Percentiles rank a stretch among this genome's conserved stretches.
These are phyloP conservation scores for Paraconiothyrium sp. DNA, from an alignment of 2,329 filamentous ascomycete species.

Conservation along the genomic window DNA sequence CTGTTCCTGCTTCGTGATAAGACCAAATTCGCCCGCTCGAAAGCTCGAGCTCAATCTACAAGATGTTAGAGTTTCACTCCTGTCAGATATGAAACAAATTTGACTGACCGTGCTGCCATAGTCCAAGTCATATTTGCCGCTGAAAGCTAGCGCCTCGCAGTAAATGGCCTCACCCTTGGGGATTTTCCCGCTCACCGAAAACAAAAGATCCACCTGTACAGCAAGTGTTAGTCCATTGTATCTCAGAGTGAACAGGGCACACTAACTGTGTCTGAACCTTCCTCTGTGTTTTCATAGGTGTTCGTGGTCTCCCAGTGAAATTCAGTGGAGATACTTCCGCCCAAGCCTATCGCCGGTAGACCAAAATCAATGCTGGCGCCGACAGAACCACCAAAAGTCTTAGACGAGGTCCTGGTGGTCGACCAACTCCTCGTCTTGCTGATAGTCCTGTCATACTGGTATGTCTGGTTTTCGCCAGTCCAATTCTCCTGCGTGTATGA, in stretches of 20 bases:
- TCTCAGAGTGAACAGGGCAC: not conserved
- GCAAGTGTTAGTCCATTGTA: not conserved
- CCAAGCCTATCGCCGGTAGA: conserved; percentile 12
- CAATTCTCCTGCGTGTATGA: conserved; percentile 15
- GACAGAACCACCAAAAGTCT: conserved; percentile 15
- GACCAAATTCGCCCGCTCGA: conserved; percentile 11
- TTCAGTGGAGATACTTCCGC: conserved; percentile 16
- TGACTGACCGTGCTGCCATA: conserved; percentile 15
- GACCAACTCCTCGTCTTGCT: conserved; percentile 12
- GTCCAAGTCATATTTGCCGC: conserved; percentile 16
- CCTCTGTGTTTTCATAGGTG: conserved; percentile 3
- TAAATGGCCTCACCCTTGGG: conserved; percentile 17
- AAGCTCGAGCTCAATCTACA: conserved; percentile 15
- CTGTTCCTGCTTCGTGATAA: conserved; percentile 12
- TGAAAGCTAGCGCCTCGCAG: conserved; percentile 15
- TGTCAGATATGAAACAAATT: not conserved
- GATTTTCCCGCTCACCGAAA: conserved; percentile 9
- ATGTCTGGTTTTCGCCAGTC: conserved; percentile 12
- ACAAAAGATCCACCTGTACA: not conserved
- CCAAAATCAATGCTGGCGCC: conserved; percentile 16
- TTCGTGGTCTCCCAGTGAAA: conserved; percentile 13
- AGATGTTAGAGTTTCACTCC: not conserved
- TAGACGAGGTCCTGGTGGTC: conserved; percentile 12
- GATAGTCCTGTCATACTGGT: conserved; percentile 5
- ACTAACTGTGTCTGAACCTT: conserved; percentile 9